These are phyloP conservation scores for Daldinia caldariorum DNA, from an alignment of 495 filamentous ascomycete genomes.

Conservation along the genomic window DNA sequence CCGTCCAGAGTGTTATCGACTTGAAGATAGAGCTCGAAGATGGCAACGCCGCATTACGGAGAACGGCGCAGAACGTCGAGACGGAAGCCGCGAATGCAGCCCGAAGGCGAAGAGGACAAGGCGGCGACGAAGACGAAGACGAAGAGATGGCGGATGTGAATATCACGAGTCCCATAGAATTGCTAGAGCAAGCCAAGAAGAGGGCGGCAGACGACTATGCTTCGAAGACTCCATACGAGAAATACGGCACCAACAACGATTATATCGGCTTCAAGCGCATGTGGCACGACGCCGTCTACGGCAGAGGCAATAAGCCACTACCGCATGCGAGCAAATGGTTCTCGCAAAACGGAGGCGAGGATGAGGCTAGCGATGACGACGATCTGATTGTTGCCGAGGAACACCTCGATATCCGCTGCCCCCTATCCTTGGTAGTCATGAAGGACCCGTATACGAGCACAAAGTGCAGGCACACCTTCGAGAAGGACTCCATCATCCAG, in stretches of 20 bases:
- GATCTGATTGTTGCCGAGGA: constrained; percentile 79
- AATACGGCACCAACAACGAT: constrained; percentile 80
- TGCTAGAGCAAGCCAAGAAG: constrained; percentile 52
- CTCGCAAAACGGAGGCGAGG: constrained; percentile 51
- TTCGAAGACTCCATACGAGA: constrained; percentile 52
- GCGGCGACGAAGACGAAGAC: constrained; percentile 45
- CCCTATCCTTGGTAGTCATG: constrained; percentile 79
- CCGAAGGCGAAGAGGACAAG: constrained; percentile 51
- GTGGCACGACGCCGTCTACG: constrained; percentile 79
- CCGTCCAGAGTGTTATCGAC: constrained; percentile 58
- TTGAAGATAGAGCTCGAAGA: constrained; percentile 59
- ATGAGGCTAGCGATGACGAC: constrained; percentile 66
- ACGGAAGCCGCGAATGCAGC: constrained; percentile 58
- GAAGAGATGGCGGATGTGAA: constrained; percentile 40
- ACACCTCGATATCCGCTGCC: constrained; percentile 77
- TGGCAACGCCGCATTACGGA: constrained; percentile 50
- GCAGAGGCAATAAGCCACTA: constrained; percentile 68
- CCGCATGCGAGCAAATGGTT: constrained; percentile 82
- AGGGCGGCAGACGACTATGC: constrained; percentile 52
- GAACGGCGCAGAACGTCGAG: constrained; percentile 60
- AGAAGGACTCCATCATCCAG: constrained; percentile 73
- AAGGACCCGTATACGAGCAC: constrained; percentile 76
- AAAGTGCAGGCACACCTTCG: constrained; percentile 85
- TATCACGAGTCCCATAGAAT: constrained; percentile 42
- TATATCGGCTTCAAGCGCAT: constrained; percentile 81